Evolutionary conservation across 2,329 filamentous ascomycete species (phyloP).

Genomic region (Setomelanomma holmii): DNA sequence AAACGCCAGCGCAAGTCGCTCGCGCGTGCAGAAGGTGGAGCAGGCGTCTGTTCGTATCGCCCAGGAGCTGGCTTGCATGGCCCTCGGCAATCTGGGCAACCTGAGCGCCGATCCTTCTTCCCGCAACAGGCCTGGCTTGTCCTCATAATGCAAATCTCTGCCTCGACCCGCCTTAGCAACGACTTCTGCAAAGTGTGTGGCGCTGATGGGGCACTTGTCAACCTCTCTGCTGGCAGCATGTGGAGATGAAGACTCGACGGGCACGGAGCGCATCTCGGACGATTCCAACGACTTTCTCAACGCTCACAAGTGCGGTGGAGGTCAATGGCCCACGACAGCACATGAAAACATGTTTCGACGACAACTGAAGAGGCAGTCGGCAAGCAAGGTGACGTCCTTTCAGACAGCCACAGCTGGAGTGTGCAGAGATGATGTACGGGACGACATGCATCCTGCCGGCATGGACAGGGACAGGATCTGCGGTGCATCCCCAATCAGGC

Average conservation of each 20-base stretch:
- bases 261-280: neutral
- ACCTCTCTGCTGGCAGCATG: neutral
- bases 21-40: neutral
- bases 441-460: neutral
- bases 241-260: neutral
- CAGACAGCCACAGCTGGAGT: slow-evolving; percentile 34
- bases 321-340: neutral
- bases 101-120: slow-evolving; percentile 26
- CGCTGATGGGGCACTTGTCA: slow-evolving; percentile 1
- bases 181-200: slow-evolving; percentile 3
- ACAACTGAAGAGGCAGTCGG: slow-evolving; percentile 1
- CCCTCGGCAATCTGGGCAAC: slow-evolving; percentile 31
- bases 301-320: neutral
- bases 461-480: slow-evolving; percentile 4
- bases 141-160: slow-evolving; percentile 17
- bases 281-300: neutral
- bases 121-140: slow-evolving; percentile 13
- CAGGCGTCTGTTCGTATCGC: slow-evolving; percentile 3
- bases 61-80: slow-evolving; percentile 8
- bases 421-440: slow-evolving; percentile 1
- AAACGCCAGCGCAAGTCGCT: neutral
- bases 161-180: neutral
- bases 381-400: slow-evolving; percentile 29
- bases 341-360: slow-evolving; percentile 2
- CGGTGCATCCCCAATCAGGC: slow-evolving; percentile 10